phyloP scores from a whole-genome alignment of 2,329 filamentous ascomycete genomes.

The Arthroderma uncinatum region DNA sequence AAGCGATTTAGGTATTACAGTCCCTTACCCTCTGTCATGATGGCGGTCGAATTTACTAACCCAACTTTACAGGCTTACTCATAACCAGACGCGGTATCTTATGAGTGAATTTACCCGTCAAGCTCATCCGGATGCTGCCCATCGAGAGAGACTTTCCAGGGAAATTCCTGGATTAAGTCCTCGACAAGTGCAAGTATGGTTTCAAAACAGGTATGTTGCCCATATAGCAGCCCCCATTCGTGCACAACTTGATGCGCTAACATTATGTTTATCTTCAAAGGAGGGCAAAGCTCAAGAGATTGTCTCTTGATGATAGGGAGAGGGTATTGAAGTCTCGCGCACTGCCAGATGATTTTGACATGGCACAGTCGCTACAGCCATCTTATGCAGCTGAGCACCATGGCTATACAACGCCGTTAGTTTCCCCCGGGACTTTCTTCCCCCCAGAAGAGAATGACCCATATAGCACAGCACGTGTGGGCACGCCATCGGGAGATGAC shows the following conservation, averaged over 20 bases:
- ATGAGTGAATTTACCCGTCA: constrained; percentile 97
- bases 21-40: background rate
- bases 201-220: constrained; percentile 73
- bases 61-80: constrained; percentile 57
- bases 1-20: constrained; percentile 32
- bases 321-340: constrained; percentile 50
- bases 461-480: constrained; percentile 20
- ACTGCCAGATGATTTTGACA: constrained; percentile 50
- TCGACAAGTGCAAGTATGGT: constrained; percentile 94
- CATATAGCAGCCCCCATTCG: background rate
- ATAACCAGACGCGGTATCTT: constrained; percentile 92
- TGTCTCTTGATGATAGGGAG: constrained; percentile 51
- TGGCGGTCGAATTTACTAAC: background rate
- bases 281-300: constrained; percentile 50
- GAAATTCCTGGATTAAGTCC: constrained; percentile 88
- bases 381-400: constrained; percentile 37
- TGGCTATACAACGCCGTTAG: constrained; percentile 39
- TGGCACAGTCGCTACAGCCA: constrained; percentile 47
- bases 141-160: constrained; percentile 72
- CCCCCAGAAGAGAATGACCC: constrained; percentile 16
- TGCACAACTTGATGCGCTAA: constrained; percentile 4
- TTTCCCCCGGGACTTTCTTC: constrained; percentile 34
- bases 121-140: constrained; percentile 83
- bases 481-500: constrained; percentile 27
- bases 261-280: constrained; percentile 25